Percentiles rank a stretch among this genome's conserved stretches.
These are phyloP conservation scores for Suhomyces maxii DNA, from an alignment of 1,139 yeast genomes.

Conservation along the genomic window DNA sequence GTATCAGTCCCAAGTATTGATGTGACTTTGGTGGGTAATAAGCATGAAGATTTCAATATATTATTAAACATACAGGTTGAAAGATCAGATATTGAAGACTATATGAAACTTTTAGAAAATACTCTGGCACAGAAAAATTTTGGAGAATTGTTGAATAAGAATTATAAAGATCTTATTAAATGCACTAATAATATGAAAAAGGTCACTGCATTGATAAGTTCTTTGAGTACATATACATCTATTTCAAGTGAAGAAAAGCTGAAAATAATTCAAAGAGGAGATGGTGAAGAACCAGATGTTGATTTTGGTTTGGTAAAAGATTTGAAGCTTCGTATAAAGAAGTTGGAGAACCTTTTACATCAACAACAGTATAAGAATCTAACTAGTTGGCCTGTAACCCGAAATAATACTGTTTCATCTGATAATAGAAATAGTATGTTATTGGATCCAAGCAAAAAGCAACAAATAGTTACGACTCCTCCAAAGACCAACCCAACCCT, in stretches of 20 bases:
- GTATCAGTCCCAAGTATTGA: constrained; percentile 41
- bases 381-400: constrained; percentile 53
- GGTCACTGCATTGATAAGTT: constrained; percentile 36
- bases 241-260: constrained; percentile 14
- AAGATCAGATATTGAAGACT: constrained; percentile 42
- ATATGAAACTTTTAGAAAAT: constrained; percentile 30
- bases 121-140: constrained; percentile 28
- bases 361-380: constrained; percentile 62
- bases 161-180: constrained; percentile 45
- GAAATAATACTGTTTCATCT: constrained; percentile 4
- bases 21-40: constrained; percentile 34
- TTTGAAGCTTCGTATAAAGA: constrained; percentile 58
- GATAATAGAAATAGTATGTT: constrained; percentile 24
- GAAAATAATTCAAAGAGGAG: constrained; percentile 10
- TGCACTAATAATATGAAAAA: constrained; percentile 41
- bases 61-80: constrained; percentile 29
- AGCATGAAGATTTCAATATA: constrained; percentile 21
- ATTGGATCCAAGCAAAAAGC: constrained; percentile 12
- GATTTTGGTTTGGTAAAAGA: constrained; percentile 51
- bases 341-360: constrained; percentile 64
- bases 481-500: constrained; percentile 23
- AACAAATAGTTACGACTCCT: neutral
- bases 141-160: constrained; percentile 44
- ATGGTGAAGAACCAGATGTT: constrained; percentile 18
- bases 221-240: constrained; percentile 33